Conservation (phyloP, 768 basidiomycete species). For the Boletus fagicola region DNA sequence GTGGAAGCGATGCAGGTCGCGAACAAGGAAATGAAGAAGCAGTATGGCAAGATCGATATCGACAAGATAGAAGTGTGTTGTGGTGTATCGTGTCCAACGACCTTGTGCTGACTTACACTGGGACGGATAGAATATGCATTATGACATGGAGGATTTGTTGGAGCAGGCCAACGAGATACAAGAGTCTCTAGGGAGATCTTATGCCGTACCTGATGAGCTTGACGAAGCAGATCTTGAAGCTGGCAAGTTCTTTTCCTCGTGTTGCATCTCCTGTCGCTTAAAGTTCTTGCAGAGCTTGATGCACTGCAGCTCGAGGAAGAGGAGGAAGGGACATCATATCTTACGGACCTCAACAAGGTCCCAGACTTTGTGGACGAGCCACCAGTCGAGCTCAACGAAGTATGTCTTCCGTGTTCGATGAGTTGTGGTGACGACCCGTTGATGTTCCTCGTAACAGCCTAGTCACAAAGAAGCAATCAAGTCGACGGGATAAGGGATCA, state of each 20-base stretch:
- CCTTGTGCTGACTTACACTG: neutral
- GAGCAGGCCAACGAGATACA: constrained; percentile 99
- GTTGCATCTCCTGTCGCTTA: constrained; percentile 1
- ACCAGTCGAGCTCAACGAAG: constrained; percentile 69
- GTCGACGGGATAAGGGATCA: constrained; percentile 38
- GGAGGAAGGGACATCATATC: constrained; percentile 87
- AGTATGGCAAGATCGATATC: constrained; percentile 96
- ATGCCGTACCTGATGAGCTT: constrained; percentile 94
- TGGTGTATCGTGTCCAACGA: neutral
- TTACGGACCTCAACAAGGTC: constrained; percentile 78
- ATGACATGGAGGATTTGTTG: constrained; percentile 96
- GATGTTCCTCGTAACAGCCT: constrained; percentile 32
- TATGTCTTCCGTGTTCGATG: constrained; percentile 28
- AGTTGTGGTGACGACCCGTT: neutral
- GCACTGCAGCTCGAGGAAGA: constrained; percentile 91
- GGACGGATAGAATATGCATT: constrained; percentile 80
- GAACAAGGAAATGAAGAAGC: constrained; percentile 94
- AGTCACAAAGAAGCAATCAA: constrained; percentile 55
- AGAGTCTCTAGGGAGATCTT: constrained; percentile 88
- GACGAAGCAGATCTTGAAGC: constrained; percentile 98
- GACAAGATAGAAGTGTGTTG: constrained; percentile 92
- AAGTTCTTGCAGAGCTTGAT: constrained; percentile 72
- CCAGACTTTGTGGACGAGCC: constrained; percentile 93
- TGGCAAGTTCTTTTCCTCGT: constrained; percentile 46
- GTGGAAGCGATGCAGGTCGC: constrained; percentile 94